These are phyloP conservation scores for Extremus antarcticus DNA, from an alignment of 495 filamentous ascomycete genomes.

Conservation along the genomic window DNA sequence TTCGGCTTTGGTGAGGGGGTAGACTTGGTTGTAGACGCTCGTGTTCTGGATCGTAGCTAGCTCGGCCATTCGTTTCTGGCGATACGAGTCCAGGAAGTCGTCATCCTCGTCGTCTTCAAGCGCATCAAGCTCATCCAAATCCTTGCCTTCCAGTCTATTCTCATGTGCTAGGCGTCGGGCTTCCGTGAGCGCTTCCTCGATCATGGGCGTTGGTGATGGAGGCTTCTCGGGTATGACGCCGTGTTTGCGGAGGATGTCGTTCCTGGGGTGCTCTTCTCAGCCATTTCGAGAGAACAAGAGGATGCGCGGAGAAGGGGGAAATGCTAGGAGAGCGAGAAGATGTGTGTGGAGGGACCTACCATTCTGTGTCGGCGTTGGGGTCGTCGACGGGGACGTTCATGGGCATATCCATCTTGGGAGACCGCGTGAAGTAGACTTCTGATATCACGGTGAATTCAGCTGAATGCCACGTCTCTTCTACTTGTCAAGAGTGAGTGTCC, in stretches of 20 bases:
- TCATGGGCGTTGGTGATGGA: constrained; percentile 81
- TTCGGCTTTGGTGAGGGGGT: constrained; percentile 86
- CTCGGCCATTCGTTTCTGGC: constrained; percentile 72
- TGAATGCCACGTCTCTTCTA: neutral
- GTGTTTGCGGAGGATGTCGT: constrained; percentile 96
- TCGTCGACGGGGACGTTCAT: constrained; percentile 82
- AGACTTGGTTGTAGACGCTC: constrained; percentile 76
- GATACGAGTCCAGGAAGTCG: constrained; percentile 59
- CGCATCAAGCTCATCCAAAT: constrained; percentile 82
- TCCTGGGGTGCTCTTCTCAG: constrained; percentile 47
- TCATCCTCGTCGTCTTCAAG: constrained; percentile 95
- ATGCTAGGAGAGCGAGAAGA: neutral
- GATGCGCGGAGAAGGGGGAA: constrained; percentile 8
- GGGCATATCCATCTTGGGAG: constrained; percentile 54
- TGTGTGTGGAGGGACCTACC: constrained; percentile 48
- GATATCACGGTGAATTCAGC: neutral
- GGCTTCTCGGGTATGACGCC: constrained; percentile 93
- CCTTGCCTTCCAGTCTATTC: constrained; percentile 84
- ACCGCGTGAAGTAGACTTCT: neutral
- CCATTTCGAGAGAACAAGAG: constrained; percentile 1
- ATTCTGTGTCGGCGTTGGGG: constrained; percentile 96
- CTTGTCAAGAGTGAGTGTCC: too few species aligned
- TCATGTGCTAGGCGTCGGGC: constrained; percentile 72
- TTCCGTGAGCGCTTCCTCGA: constrained; percentile 87
- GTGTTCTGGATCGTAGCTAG: constrained; percentile 61